Evolutionary conservation across 371 early-diverging fungal genomes (phyloP), one percentile per base, ranked within the genome.

Genomic region (Rhizopus arrhizus): DNA sequence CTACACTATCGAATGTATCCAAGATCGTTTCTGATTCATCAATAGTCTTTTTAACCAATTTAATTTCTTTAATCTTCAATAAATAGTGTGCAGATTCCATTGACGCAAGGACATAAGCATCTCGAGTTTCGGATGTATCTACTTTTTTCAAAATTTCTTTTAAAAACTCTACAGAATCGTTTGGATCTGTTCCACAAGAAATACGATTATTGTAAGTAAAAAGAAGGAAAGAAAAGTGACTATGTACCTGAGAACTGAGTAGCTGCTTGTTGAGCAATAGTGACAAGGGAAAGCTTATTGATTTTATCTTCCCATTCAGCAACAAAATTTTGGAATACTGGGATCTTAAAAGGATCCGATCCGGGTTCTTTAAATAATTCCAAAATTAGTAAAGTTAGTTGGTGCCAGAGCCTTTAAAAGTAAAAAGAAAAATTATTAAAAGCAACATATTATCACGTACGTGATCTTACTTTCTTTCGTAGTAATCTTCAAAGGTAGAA

Each of bases 251-350:
- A 67, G 46, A 91, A 83, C 70, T 93, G 91, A 36, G 78, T 78
- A 34, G 91, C 88, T 7, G 91, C 94, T 56, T 84, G 79, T 29
- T 93, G 71, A 0, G 89, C 91, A 68, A 95, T 88, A 55, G 85
- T 71, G 0, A 97, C 95, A 57, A 95, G 81, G 56, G 91, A 91
- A 35, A 96, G 77, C 73, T 89, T 89, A 82, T 96, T 97, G 88
- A 97, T 93, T 72, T 95, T 89, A 69, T 84, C 85, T 62, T 92
- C 91, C 90, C 91, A 97, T 58, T 96, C 96, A 12, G 84, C 77
- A 50, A 98, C 89, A 79, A 98, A 98, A 64, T 93, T 81, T 47
- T 90, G 82, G 72, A 91, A 97, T 33, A 98, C 65, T 13, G 89
- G 83, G 28, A 95, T 78, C 62, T 94, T 88, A 71, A 80, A 86